Conservation (phyloP, 2,329 filamentous ascomycete species). For the Aspergillus japonicus region DNA sequence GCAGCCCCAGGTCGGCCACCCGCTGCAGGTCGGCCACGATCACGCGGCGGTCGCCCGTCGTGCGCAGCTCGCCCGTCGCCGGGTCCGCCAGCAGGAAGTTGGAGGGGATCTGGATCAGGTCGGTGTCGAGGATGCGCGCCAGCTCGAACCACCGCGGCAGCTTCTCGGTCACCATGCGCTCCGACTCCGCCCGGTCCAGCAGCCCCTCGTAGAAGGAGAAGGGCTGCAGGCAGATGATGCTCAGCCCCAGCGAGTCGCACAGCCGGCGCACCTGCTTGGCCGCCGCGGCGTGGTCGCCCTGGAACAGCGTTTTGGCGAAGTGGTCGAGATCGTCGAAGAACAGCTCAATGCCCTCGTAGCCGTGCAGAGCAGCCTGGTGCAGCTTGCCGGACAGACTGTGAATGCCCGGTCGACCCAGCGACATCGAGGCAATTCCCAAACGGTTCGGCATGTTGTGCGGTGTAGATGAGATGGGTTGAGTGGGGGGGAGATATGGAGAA, state of each 20-base stretch:
- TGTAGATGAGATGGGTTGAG: not conserved
- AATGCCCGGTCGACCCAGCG: conserved; percentile 69
- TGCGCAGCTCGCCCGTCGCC: conserved; percentile 38
- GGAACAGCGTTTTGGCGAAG: conserved; percentile 27
- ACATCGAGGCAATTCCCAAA: conserved; percentile 73
- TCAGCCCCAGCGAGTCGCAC: conserved; percentile 30
- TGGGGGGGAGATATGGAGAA: not conserved
- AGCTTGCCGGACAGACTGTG: conserved; percentile 68
- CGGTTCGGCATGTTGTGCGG: conserved; percentile 27
- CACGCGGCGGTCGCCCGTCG: conserved; percentile 53
- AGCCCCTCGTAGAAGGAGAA: conserved; percentile 78
- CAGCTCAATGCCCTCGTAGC: conserved; percentile 38
- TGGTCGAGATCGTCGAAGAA: conserved; percentile 38
- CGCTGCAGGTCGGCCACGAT: conserved; percentile 63
- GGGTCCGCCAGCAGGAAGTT: conserved; percentile 56
- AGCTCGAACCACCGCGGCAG: conserved; percentile 69
- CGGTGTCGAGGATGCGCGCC: conserved; percentile 62
- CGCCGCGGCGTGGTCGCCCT: conserved; percentile 25
- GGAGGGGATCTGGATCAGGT: conserved; percentile 72
- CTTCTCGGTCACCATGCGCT: conserved; percentile 56
- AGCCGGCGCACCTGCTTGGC: conserved; percentile 51
- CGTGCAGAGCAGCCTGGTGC: conserved; percentile 57
- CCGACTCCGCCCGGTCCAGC: conserved; percentile 59
- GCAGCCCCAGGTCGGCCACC: conserved; percentile 66
- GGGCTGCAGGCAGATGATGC: conserved; percentile 63